These are phyloP conservation scores for Coemansia sp. DNA, from an alignment of 192 early-diverging fungal genomes.

Conservation along the genomic window DNA sequence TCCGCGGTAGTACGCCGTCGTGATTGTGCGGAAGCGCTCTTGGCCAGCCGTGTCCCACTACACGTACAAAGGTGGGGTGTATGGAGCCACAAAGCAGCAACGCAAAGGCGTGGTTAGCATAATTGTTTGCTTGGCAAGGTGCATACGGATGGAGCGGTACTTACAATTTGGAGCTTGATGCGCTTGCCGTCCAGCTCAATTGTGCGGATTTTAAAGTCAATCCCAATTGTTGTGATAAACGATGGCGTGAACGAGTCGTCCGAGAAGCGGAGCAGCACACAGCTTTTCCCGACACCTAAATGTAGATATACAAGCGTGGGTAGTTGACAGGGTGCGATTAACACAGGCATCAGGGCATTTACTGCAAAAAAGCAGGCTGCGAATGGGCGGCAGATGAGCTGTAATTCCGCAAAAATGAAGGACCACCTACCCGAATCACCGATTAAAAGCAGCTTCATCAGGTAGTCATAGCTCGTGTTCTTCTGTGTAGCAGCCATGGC, in stretches of 20 bases:
- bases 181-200: constrained; percentile 98
- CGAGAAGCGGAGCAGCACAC: constrained; percentile 93
- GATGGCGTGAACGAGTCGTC: constrained; percentile 99
- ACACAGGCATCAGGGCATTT: not conserved
- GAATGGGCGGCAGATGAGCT: constrained; percentile 5
- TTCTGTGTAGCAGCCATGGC: constrained; percentile 59
- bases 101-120: not conserved
- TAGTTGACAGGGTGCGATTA: not conserved
- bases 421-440: constrained; percentile 88
- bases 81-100: not conserved
- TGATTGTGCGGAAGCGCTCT: constrained; percentile 98
- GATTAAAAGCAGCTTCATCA: constrained; percentile 97
- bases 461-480: constrained; percentile 96
- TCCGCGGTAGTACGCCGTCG: constrained; percentile 98
- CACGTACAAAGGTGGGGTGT: not conserved
- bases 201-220: constrained; percentile 99
- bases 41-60: constrained; percentile 98
- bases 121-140: not conserved
- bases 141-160: not conserved
- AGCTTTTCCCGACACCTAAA: constrained; percentile 80
- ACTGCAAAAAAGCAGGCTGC: not conserved
- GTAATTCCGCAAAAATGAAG: not conserved
- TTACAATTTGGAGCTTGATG: constrained; percentile 94
- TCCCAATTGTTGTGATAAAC: constrained; percentile 99
- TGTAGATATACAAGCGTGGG: not conserved